These are phyloP conservation scores for Barnettozyma wickerhamii DNA, from an alignment of 805 yeast genomes.

Conservation along the genomic window DNA sequence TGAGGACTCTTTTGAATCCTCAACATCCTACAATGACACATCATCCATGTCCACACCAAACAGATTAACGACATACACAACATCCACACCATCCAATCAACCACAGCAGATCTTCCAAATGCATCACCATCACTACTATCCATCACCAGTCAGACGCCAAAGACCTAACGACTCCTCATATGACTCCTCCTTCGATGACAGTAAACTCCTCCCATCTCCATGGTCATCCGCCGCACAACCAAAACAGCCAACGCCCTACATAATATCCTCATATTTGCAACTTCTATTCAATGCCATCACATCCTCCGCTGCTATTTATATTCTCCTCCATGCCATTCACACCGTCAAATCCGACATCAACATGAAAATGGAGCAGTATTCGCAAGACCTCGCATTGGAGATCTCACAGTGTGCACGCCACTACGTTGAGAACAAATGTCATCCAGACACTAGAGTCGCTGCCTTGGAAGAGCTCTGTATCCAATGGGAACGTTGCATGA, in stretches of 20 bases:
- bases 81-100: neutral
- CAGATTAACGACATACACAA: neutral
- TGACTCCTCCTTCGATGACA: slow-evolving; percentile 7
- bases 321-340: slow-evolving; percentile 39
- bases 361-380: slow-evolving; percentile 43
- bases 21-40: neutral
- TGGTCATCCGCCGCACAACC: slow-evolving; percentile 54
- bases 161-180: neutral
- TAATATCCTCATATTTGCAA: slow-evolving; percentile 60
- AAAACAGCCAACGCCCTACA: slow-evolving; percentile 48
- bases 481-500: slow-evolving; percentile 65
- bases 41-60: neutral
- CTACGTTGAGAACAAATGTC: slow-evolving; percentile 54
- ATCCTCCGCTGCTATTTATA: slow-evolving; percentile 38
- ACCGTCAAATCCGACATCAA: slow-evolving; percentile 53
- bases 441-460: slow-evolving; percentile 50
- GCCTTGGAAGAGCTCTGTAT: slow-evolving; percentile 54
- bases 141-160: slow-evolving; percentile 8
- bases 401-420: slow-evolving; percentile 49
- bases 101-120: slow-evolving; percentile 25
- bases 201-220: slow-evolving; percentile 46
- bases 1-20: neutral
- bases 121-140: slow-evolving; percentile 46
- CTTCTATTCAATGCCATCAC: slow-evolving; percentile 46
- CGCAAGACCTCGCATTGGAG: slow-evolving; percentile 43